phyloP scores from a whole-genome alignment of 176 grass and related monocot genomes.

The Aegilops longissima region DNA sequence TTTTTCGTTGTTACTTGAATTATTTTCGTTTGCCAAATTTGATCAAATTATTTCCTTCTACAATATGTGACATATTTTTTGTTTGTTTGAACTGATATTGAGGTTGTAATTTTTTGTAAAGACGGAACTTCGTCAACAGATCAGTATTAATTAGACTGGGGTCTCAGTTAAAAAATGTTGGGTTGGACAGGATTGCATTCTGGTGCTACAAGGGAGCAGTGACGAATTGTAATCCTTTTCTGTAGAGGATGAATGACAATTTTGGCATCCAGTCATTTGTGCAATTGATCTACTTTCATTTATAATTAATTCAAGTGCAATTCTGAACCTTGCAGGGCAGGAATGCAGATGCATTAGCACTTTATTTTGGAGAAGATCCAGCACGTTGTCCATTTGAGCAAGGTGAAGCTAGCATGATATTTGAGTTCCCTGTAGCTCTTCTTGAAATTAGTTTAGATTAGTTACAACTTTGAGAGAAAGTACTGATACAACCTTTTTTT shows the following conservation, averaged over 20 bases:
- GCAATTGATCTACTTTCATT: not conserved
- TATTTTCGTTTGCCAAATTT: not conserved
- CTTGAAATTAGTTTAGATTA: constrained; percentile 14
- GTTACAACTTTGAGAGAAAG: not conserved
- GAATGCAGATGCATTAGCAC: constrained; percentile 96
- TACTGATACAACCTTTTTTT: not conserved
- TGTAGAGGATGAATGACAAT: not conserved
- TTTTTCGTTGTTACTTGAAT: not conserved
- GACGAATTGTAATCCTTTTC: not conserved
- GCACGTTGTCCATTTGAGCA: constrained; percentile 90
- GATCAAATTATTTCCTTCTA: not conserved
- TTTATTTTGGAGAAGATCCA: constrained; percentile 99
- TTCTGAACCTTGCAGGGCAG: constrained; percentile 60
- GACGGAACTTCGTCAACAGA: not conserved
- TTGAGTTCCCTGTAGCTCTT: constrained; percentile 9
- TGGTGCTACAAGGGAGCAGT: not conserved
- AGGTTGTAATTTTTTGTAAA: not conserved
- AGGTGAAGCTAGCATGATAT: constrained; percentile 51
- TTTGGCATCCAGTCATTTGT: constrained; percentile 11
- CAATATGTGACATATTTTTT: not conserved
- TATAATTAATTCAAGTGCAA: not conserved
- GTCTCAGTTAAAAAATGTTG: not conserved
- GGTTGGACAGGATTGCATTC: not conserved
- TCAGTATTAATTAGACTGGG: not conserved
- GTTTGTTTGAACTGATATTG: constrained; percentile 3